Conservation (phyloP, 257 asterid species). For the Mitragyna speciosa region DNA sequence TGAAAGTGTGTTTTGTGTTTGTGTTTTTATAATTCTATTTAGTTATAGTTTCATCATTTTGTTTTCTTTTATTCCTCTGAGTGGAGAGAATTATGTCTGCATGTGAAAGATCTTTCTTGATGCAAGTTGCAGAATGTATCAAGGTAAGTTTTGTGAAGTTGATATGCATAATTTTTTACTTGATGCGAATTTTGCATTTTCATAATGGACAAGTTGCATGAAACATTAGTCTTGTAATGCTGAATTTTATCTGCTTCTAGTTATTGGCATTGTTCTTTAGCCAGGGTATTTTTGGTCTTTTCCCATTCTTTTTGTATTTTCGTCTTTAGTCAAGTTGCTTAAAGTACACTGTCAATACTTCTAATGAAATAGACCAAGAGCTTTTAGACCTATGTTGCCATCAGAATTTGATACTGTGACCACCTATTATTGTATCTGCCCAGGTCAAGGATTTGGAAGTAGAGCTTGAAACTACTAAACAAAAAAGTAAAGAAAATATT, state of each 20-base stretch:
- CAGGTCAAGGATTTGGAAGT: conserved; percentile 98
- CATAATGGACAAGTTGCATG: conserved; percentile 3
- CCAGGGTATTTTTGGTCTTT: background rate
- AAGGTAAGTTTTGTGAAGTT: background rate
- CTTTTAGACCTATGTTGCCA: background rate
- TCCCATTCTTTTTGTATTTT: background rate
- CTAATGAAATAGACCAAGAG: background rate
- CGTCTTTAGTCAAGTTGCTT: background rate
- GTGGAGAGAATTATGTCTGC: background rate
- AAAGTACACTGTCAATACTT: background rate
- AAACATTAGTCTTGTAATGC: background rate
- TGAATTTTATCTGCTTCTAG: background rate
- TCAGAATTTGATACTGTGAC: background rate
- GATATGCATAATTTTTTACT: background rate
- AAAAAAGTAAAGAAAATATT: conserved; percentile 83
- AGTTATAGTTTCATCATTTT: background rate
- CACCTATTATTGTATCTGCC: background rate
- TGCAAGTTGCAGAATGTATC: background rate
- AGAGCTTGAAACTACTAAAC: conserved; percentile 87
- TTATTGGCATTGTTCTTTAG: background rate
- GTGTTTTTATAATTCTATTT: background rate
- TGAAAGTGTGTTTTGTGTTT: background rate
- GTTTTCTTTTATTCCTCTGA: background rate
- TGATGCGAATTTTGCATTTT: background rate
- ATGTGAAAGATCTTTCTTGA: background rate